Evolutionary conservation across 2,329 filamentous ascomycete genomes (phyloP).

Genomic region (Meredithiella fracta): DNA sequence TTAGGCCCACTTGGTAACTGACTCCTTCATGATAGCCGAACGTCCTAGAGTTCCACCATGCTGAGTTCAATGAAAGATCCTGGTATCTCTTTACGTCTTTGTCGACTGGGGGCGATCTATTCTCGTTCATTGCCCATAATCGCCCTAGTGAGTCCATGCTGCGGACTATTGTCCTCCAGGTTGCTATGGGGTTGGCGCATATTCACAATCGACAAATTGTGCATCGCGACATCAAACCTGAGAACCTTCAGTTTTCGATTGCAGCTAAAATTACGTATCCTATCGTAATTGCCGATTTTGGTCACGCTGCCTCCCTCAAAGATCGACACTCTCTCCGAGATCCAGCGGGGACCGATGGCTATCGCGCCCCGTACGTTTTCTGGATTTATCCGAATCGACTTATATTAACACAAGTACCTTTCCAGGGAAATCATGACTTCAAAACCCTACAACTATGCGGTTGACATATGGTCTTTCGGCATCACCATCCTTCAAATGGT

Average conservation of each 20-base stretch:
- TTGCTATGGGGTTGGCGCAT: conserved; percentile 30
- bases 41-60: conserved; percentile 6
- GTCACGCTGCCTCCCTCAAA: conserved; percentile 28
- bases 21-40: conserved; percentile 7
- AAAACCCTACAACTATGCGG: conserved; percentile 21
- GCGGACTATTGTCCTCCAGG: conserved; percentile 28
- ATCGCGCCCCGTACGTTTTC: conserved; percentile 33
- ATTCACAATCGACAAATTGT: conserved; percentile 33
- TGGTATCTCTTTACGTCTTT: conserved; percentile 41
- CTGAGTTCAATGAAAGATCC: background rate
- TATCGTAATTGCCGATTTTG: conserved; percentile 37
- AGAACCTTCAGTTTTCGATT: conserved; percentile 34
- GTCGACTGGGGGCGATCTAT: conserved; percentile 37
- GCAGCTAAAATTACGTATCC: conserved; percentile 29
- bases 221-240: conserved; percentile 38
- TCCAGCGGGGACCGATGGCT: conserved; percentile 29
- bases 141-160: conserved; percentile 6
- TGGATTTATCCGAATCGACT: background rate
- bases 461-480: conserved; percentile 39
- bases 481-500: conserved; percentile 27
- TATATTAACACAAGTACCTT: background rate
- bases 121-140: conserved; percentile 26
- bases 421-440: conserved; percentile 26
- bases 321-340: conserved; percentile 27
- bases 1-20: background rate